A percentile compares a stretch with the other conserved stretches of the same genome.
phyloP scores from a whole-genome alignment of 345 rosid genomes.

The Alliaria petiolata region DNA sequence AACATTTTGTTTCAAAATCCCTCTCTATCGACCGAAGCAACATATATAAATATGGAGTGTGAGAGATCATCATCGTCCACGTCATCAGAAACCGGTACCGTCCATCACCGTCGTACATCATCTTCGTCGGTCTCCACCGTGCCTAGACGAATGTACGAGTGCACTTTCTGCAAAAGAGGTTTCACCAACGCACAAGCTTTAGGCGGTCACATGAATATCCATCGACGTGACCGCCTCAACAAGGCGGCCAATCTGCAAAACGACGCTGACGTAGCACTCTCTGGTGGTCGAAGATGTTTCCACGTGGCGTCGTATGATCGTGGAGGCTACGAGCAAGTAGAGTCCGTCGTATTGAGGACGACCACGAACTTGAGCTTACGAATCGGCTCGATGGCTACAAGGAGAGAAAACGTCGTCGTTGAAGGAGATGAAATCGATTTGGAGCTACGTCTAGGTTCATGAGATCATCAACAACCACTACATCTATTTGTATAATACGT shows the following conservation, averaged over 20 bases:
- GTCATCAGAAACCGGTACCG: slow-evolving; percentile 27
- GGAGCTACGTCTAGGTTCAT: slow-evolving; percentile 87
- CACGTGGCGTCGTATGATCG: slow-evolving; percentile 35
- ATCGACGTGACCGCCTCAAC: slow-evolving; percentile 74
- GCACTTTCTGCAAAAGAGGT: slow-evolving; percentile 86
- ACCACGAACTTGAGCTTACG: slow-evolving; percentile 44
- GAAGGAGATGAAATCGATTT: slow-evolving; percentile 76
- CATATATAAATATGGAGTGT: slow-evolving; percentile 16
- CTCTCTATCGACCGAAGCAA: not conserved
- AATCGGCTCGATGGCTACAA: slow-evolving; percentile 35
- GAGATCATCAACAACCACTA: not conserved
- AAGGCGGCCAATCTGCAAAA: slow-evolving; percentile 39
- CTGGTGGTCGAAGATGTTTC: slow-evolving; percentile 33
- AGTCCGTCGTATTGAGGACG: slow-evolving; percentile 37
- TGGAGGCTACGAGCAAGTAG: slow-evolving; percentile 25
- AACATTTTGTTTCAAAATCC: not conserved
- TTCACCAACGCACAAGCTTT: slow-evolving; percentile 93
- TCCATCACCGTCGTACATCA: not conserved
- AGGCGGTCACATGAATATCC: slow-evolving; percentile 96
- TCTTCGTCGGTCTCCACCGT: slow-evolving; percentile 32
- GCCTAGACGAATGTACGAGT: slow-evolving; percentile 50
- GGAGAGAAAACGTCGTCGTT: slow-evolving; percentile 32
- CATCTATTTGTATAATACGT: slow-evolving; percentile 11
- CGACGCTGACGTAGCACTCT: slow-evolving; percentile 29
- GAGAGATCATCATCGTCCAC: slow-evolving; percentile 32